Conservation (phyloP, 208 protist genomes). For the Blastocrithidia nonstop region DNA sequence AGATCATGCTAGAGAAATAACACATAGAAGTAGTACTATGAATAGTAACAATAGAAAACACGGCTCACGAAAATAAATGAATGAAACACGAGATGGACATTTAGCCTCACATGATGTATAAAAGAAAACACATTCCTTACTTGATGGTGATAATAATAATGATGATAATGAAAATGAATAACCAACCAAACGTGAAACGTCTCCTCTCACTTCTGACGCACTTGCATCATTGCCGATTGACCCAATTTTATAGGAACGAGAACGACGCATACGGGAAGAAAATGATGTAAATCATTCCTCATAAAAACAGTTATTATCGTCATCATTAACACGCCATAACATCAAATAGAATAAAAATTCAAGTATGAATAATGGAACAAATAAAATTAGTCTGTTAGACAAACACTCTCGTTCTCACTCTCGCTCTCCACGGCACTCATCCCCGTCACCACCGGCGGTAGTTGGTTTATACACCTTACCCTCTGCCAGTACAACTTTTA, state of each 20-base stretch:
- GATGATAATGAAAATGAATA: not conserved
- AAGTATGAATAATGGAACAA: too few relatives aligned
- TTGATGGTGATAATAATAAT: not conserved
- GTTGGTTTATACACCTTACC: not conserved
- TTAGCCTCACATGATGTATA: too few relatives aligned
- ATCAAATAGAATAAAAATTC: not conserved
- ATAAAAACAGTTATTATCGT: slow-evolving; percentile 4
- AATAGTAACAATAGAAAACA: too few relatives aligned
- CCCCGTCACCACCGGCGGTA: not conserved
- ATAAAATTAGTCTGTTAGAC: too few relatives aligned
- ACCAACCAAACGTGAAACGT: slow-evolving; percentile 6
- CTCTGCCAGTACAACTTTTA: not conserved
- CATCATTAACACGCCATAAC: not conserved
- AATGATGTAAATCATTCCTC: slow-evolving; percentile 9
- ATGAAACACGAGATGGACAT: too few relatives aligned
- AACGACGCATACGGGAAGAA: slow-evolving; percentile 9
- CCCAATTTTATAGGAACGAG: slow-evolving; percentile 12
- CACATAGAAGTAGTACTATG: too few relatives aligned
- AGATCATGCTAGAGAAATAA: too few relatives aligned
- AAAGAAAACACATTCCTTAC: too few relatives aligned
- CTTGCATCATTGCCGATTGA: slow-evolving; percentile 34
- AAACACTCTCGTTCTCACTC: not conserved
- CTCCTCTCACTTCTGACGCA: slow-evolving; percentile 44
- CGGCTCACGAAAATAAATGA: too few relatives aligned
- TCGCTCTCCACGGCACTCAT: too few relatives aligned